Evolutionary conservation across 2,329 filamentous ascomycete genomes (phyloP), one percentile per base, ranked within the genome.

Genomic region (Xylaria hypoxylon): DNA sequence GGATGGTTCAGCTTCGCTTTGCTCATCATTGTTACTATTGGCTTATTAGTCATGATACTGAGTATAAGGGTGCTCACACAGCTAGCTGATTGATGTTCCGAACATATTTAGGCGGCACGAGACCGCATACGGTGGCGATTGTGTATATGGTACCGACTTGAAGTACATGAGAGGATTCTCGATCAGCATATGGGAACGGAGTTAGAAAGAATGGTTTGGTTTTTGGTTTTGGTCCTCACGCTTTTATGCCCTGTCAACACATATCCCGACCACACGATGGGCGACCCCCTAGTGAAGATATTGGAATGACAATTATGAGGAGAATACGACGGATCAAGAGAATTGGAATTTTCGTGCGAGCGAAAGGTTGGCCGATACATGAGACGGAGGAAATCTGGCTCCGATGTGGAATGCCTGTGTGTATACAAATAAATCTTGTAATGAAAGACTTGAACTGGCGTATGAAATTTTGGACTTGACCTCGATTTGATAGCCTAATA

Each of bases 1-100:
- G 96, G 96, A 65, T 99, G 96, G 96, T 98, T 99, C 80, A 92
- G 93, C 47, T 98, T 99, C 77, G 91, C 92, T 24, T 80, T 98
- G 59, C 85, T 99, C 71, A 97, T 99, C 74, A 91, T 98, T 68
- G 95, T 98, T 59, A 98, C 95, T 55, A 96, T 98, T 76, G 96
- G 95, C 62, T 80, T 98, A 79, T 83, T 99, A 69, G 92, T 97
- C 76, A 98, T 98, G 94, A 97, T 97, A 75, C 83, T 98, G 79
- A 97, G 94, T 81, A 96, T 97, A 77, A 87, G 90, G 72, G 86
- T 97, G 63, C 82, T 97, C 71, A 86, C 89, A 73, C 86, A 91
- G 74, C 80, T 88, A 76, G 82, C 81, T 61, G 80, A 78, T 40
- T 79, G 67, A 77, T 56, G 62, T 64, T 7, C 5, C 11, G 38